Evolutionary conservation across 495 filamentous ascomycete genomes (phyloP), one percentile per base, ranked within the genome.

Genomic region (Pyrenopolyporus hunteri): DNA sequence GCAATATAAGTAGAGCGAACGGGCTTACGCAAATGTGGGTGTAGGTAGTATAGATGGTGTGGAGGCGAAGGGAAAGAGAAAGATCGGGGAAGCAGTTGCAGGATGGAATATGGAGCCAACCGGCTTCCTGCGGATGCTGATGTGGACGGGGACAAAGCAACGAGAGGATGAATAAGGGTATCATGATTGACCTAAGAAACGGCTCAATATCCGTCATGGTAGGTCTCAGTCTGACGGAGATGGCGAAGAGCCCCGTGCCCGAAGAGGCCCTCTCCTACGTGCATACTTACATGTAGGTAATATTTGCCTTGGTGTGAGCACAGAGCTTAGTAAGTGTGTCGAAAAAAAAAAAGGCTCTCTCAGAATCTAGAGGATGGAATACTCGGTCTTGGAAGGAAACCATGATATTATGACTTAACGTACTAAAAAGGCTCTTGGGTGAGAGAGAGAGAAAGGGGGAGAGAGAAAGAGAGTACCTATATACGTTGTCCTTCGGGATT

Each of bases 91-190:
- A 43, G 33, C 29, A 46, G 52, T 46, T 59, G 26, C 49, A 35
- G 36, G 42, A 57, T 31, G 31, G 61, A 37, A 50, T 43, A 60
- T 29, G 48, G 50, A 39, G 36, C 37, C 53, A 55, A 48, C 58
- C 58, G 59, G 64, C 52, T 67, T 57, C 47, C 42, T 62, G 48
- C 59, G 58, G 54, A 57, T 64, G 43, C n/a, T n/a, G n/a, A n/a
- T n/a, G 26, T 20, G 55, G 42, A 48, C n/a, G 28, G 23, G 40
- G 17, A 14, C 20, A 33, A 47, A 35, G 19, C 36, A 35, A 44
- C 17, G 59, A 47, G 40, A 60, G 63, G 36, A 57, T 57, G 56
- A 65, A 60, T 65, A 60, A 59, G 48, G 45, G 37, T 53, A 57
- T 55, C 43, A 57, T 58, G 37, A 42, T 51, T 51, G 57, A 56